These are phyloP conservation scores for Populus pruinosa DNA, from an alignment of 345 rosid species.

Conservation along the genomic window DNA sequence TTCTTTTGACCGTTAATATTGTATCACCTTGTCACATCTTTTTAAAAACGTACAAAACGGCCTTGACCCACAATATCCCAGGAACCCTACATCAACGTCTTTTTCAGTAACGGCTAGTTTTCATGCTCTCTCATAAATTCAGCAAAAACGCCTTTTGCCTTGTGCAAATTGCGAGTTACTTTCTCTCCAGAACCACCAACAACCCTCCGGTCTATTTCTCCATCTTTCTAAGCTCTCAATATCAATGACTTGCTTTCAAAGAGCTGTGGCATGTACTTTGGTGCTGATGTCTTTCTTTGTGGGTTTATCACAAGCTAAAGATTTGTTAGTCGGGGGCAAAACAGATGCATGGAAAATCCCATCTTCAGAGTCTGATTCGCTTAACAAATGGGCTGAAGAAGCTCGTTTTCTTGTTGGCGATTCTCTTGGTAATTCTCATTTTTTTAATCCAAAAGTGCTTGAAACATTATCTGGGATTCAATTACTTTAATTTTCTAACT, in stretches of 20 bases:
- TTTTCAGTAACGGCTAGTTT: conserved; percentile 21
- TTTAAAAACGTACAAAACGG: conserved; percentile 9
- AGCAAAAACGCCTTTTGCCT: neutral
- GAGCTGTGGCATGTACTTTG: neutral
- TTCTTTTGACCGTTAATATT: neutral
- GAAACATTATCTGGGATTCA: neutral
- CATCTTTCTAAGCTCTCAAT: neutral
- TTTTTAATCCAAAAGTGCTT: neutral
- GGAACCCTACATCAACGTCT: neutral
- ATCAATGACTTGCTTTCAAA: conserved; percentile 10
- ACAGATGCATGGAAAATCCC: conserved; percentile 56
- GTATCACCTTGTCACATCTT: neutral
- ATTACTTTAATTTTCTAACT: neutral
- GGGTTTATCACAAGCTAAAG: conserved; percentile 38
- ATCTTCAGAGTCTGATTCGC: conserved; percentile 55
- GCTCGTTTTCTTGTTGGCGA: conserved; percentile 63
- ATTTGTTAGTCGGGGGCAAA: conserved; percentile 53
- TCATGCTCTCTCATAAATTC: neutral
- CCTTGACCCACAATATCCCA: neutral
- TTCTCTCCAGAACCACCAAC: neutral
- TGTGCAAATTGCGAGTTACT: neutral
- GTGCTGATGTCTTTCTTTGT: conserved; percentile 16
- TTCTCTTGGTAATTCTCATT: conserved; percentile 42
- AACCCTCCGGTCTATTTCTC: neutral
- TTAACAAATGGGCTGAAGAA: conserved; percentile 69